Conservation (phyloP, 2,329 filamentous ascomycete genomes). For the Leptodontidium sp. region DNA sequence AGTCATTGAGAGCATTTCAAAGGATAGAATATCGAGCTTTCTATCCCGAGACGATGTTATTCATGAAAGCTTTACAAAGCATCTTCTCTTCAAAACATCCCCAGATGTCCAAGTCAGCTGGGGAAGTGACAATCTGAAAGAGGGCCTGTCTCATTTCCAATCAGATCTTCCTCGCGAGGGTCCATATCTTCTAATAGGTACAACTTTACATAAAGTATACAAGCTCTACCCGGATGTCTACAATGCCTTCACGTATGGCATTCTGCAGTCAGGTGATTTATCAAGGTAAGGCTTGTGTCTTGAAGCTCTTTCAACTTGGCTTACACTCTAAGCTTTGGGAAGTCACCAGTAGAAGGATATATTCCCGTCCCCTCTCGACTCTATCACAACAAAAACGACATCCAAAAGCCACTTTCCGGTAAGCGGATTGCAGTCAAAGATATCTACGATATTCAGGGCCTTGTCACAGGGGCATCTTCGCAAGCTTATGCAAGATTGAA, state of each 20-base stretch:
- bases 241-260: conserved; percentile 29
- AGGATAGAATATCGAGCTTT: not conserved
- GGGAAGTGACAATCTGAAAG: not conserved
- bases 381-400: conserved; percentile 57
- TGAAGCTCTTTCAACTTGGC: not conserved
- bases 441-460: conserved; percentile 64
- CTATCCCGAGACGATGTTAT: conserved; percentile 18
- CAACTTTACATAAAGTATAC: conserved; percentile 21
- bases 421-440: conserved; percentile 70
- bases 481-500: conserved; percentile 63
- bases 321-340: conserved; percentile 13
- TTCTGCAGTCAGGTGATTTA: conserved; percentile 15
- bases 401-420: conserved; percentile 63
- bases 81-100: conserved; percentile 2
- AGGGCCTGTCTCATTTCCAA: not conserved
- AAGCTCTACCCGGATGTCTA: conserved; percentile 30
- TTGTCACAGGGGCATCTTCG: conserved; percentile 63
- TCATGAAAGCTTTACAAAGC: not conserved
- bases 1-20: not conserved
- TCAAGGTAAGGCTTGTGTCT: conserved; percentile 28
- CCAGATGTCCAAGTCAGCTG: not conserved
- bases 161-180: conserved; percentile 19
- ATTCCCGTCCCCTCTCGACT: conserved; percentile 65
- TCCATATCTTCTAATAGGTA: conserved; percentile 30
- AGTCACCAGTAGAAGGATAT: conserved; percentile 41